A percentile compares a stretch with the other conserved stretches of the same genome.
phyloP scores from a whole-genome alignment of 2,329 filamentous ascomycete genomes.

The Basipetospora chlamydospora region DNA sequence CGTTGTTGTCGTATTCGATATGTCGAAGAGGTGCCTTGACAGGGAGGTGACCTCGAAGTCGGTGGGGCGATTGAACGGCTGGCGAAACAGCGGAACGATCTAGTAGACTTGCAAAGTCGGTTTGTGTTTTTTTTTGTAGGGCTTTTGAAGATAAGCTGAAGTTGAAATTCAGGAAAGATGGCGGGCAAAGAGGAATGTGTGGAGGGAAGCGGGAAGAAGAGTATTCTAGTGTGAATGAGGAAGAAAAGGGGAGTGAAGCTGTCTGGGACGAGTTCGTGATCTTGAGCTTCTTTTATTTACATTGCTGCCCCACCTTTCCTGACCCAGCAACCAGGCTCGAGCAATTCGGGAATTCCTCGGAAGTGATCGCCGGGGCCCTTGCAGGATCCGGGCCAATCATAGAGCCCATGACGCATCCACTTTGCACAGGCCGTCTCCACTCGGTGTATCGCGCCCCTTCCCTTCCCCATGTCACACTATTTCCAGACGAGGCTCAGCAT shows the following conservation, averaged over 20 bases:
- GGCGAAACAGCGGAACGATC: constrained; percentile 30
- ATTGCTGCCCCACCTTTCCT: constrained; percentile 19
- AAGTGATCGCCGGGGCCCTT: too few species aligned
- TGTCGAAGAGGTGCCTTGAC: constrained; percentile 28
- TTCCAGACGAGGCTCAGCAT: too few species aligned
- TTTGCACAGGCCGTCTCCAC: too few species aligned
- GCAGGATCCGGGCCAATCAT: too few species aligned
- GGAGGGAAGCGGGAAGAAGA: constrained; percentile 8
- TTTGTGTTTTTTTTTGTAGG: too few species aligned
- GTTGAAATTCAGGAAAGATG: constrained; percentile 9
- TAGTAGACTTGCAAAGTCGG: constrained; percentile 29
- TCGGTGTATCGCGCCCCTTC: too few species aligned
- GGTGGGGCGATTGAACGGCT: constrained; percentile 32
- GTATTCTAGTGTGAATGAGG: too few species aligned
- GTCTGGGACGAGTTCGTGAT: constrained; percentile 9
- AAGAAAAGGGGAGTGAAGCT: constrained; percentile 11
- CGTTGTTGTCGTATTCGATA: constrained; percentile 30
- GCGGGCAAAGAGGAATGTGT: constrained; percentile 5
- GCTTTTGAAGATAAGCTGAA: constrained; percentile 14
- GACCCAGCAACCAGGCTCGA: constrained; percentile 9
- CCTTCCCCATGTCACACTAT: too few species aligned
- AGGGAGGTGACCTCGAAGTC: constrained; percentile 27
- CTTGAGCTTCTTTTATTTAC: constrained; percentile 28
- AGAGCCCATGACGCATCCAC: too few species aligned
- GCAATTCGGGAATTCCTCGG: too few species aligned